These are phyloP conservation scores for Scheffersomyces stipitis DNA, from an alignment of 805 yeast genomes.

Conservation along the genomic window DNA sequence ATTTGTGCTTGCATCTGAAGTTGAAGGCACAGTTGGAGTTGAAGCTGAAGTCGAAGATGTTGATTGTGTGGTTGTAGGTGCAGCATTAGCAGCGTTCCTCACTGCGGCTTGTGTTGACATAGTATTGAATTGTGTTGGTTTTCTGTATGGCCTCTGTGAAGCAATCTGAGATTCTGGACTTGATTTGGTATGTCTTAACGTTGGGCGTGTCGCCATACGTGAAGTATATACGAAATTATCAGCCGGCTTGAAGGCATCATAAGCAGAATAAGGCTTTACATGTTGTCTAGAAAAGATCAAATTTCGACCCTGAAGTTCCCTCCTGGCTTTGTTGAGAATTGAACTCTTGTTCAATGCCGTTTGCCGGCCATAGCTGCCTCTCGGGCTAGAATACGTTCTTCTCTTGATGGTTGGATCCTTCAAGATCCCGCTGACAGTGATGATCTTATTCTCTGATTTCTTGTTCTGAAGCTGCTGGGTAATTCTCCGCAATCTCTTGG, in stretches of 20 bases:
- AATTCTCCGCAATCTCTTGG: conserved; percentile 43
- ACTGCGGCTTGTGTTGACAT: no score
- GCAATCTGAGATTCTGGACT: no score
- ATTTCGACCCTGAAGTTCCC: conserved; percentile 35
- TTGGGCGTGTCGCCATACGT: no score
- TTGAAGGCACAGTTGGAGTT: no score
- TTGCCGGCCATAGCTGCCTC: conserved; percentile 6
- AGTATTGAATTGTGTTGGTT: no score
- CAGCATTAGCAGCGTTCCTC: no score
- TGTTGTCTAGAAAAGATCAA: conserved; percentile 26
- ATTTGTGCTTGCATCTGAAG: no score
- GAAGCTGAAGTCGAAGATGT: no score
- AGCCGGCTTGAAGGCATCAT: conserved; percentile 20
- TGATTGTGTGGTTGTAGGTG: no score
- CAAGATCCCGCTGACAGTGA: conserved; percentile 24
- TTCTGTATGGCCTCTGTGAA: no score
- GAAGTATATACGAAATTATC: no score
- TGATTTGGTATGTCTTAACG: no score
- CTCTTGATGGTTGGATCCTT: conserved; percentile 28
- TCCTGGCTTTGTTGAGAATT: conserved; percentile 34
- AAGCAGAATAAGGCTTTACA: conserved; percentile 21
- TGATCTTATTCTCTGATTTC: conserved; percentile 36
- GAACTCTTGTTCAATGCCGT: conserved; percentile 17
- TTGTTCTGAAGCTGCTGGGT: conserved; percentile 38
- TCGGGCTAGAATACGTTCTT: conserved; percentile 2